These are phyloP conservation scores for Nicotiana obtusifolia DNA, from an alignment of 257 asterid genomes.

Conservation along the genomic window DNA sequence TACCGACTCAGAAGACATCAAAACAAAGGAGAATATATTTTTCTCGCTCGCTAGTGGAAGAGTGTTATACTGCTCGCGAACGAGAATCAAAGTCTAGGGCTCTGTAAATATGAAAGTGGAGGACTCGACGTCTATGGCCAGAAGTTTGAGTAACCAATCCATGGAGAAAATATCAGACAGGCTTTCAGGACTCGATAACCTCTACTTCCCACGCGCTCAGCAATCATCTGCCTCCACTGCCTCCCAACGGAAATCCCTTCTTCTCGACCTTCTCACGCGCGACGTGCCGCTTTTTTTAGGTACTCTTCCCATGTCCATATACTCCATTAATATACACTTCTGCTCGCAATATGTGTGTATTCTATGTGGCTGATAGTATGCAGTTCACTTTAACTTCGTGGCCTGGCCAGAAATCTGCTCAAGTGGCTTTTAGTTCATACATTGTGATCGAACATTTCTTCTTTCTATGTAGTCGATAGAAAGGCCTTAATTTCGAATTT, in stretches of 20 bases:
- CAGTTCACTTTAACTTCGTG: background rate
- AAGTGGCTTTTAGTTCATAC: background rate
- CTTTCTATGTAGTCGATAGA: background rate
- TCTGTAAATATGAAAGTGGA: conserved; percentile 21
- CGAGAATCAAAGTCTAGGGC: background rate
- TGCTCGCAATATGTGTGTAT: background rate
- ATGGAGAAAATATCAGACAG: conserved; percentile 54
- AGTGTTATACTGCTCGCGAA: background rate
- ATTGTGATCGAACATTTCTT: background rate
- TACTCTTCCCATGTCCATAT: conserved; percentile 6
- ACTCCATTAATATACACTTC: background rate
- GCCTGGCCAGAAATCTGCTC: background rate
- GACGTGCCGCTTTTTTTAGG: conserved; percentile 88
- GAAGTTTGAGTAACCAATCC: conserved; percentile 38
- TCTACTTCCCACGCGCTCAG: conserved; percentile 84
- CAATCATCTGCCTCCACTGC: conserved; percentile 60
- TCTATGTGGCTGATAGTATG: background rate
- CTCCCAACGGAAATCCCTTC: conserved; percentile 63
- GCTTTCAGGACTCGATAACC: conserved; percentile 61
- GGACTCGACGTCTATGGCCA: conserved; percentile 13
- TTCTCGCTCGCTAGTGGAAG: background rate
- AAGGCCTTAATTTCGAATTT: background rate
- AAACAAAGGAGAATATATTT: too few relatives aligned
- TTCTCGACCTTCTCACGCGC: conserved; percentile 64
- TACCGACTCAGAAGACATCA: background rate